phyloP scores from a whole-genome alignment of 2,329 filamentous ascomycete species.

The Domatiomyces globalis region DNA sequence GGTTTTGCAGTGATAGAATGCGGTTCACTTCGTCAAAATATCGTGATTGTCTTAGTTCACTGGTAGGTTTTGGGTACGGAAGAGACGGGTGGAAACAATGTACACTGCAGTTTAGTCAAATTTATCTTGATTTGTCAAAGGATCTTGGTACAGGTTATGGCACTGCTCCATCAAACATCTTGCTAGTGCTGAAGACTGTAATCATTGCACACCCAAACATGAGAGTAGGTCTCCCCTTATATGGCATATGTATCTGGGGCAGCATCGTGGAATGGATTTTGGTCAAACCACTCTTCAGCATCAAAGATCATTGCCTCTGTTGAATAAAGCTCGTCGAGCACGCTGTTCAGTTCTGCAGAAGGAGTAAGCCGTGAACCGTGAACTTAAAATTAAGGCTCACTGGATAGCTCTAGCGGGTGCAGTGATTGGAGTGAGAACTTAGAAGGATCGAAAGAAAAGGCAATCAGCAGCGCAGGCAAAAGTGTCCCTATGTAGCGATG shows the following conservation, averaged over 20 bases:
- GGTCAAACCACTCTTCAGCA: constrained; percentile 2
- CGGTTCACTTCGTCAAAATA: neutral
- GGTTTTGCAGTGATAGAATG: constrained; percentile 1
- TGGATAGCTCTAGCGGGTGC: constrained; percentile 3
- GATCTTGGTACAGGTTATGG: neutral
- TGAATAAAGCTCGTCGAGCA: constrained; percentile 1
- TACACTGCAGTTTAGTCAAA: constrained; percentile 1
- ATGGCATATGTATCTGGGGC: constrained; percentile 1
- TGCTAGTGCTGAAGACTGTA: constrained; percentile 1
- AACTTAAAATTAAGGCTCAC: neutral
- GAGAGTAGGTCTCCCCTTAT: neutral
- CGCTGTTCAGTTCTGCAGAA: constrained; percentile 3
- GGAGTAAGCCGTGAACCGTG: neutral
- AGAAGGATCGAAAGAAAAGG: constrained; percentile 1
- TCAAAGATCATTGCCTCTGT: constrained; percentile 2
- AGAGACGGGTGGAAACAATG: neutral
- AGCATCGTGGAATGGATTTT: constrained; percentile 3
- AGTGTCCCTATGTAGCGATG: constrained; percentile 4
- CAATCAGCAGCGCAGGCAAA: constrained; percentile 3
- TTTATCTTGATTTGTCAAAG: neutral
- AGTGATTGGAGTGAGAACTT: neutral
- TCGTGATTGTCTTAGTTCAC: neutral
- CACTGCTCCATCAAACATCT: neutral
- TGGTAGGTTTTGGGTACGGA: neutral
- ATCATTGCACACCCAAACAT: constrained; percentile 1